phyloP scores from a whole-genome alignment of 139 green algal genomes.

The Chlamydomonas eustigma region DNA sequence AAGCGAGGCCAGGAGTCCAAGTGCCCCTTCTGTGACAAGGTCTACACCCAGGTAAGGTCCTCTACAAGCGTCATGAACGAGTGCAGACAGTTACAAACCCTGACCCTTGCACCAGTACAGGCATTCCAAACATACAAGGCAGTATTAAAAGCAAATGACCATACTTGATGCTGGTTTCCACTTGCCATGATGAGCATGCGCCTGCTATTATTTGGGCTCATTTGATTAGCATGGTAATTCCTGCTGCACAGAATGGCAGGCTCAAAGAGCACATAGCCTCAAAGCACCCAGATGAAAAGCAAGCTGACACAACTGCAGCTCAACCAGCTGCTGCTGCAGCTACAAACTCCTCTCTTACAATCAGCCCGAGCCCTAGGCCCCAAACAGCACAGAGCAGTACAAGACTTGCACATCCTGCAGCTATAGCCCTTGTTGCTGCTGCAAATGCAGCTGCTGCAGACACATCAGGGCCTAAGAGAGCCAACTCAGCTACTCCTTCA shows the following conservation, averaged over 20 bases:
- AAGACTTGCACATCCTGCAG: not conserved
- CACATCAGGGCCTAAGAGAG: not conserved
- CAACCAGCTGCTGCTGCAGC: not conserved
- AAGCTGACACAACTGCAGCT: not conserved
- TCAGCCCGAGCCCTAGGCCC: too few relatives aligned
- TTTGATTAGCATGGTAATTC: too few relatives aligned
- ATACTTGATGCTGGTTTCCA: too few relatives aligned
- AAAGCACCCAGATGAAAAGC: conserved; percentile 51
- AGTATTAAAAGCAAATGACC: too few relatives aligned
- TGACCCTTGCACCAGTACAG: not conserved
- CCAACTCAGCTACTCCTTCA: not conserved
- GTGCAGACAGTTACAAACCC: conserved; percentile 2
- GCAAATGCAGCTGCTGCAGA: not conserved
- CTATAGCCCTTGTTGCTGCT: not conserved
- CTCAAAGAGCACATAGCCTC: conserved; percentile 74
- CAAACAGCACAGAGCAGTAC: too few relatives aligned
- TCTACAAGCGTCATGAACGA: not conserved
- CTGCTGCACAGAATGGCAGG: conserved; percentile 44
- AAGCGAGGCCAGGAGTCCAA: conserved; percentile 77
- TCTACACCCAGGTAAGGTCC: conserved; percentile 69
- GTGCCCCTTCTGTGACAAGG: conserved; percentile 82
- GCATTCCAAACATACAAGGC: not conserved
- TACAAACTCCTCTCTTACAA: not conserved
- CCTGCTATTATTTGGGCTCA: too few relatives aligned
- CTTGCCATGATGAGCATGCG: too few relatives aligned